These are phyloP conservation scores for Populus tremula DNA, from an alignment of 345 rosid genomes.

Conservation along the genomic window DNA sequence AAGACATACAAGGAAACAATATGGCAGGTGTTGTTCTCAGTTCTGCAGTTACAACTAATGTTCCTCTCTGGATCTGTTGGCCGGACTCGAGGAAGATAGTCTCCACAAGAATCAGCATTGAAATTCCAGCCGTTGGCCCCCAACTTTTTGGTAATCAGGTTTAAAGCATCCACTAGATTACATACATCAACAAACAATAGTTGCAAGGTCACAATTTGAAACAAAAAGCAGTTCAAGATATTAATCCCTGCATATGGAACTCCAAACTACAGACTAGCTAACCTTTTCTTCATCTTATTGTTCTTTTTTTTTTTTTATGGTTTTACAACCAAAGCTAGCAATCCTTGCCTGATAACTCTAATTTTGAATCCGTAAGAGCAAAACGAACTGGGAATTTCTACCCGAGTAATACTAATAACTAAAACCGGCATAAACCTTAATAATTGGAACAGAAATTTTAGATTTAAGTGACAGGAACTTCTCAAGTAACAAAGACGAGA, in stretches of 20 bases:
- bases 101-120: conserved; percentile 37
- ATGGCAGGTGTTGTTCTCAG: conserved; percentile 23
- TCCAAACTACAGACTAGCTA: not conserved
- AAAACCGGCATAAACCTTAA: not conserved
- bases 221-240: not conserved
- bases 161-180: conserved; percentile 44
- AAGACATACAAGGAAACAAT: conserved; percentile 6
- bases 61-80: conserved; percentile 35
- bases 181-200: not conserved
- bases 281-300: not conserved
- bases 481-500: not conserved
- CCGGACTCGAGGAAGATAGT: conserved; percentile 27
- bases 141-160: conserved; percentile 37
- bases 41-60: conserved; percentile 39
- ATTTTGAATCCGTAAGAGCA: not conserved
- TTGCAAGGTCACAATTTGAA: not conserved
- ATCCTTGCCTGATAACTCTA: not conserved
- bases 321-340: not conserved
- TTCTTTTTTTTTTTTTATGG: not conserved
- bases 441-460: not conserved
- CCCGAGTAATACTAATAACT: not conserved
- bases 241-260: not conserved
- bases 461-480: not conserved
- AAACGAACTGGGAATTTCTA: not conserved
- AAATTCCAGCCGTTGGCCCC: conserved; percentile 50